A percentile compares a stretch with the other conserved stretches of the same genome.
Conservation (phyloP, 345 rosid species). For the Sonneratia caseolaris region DNA sequence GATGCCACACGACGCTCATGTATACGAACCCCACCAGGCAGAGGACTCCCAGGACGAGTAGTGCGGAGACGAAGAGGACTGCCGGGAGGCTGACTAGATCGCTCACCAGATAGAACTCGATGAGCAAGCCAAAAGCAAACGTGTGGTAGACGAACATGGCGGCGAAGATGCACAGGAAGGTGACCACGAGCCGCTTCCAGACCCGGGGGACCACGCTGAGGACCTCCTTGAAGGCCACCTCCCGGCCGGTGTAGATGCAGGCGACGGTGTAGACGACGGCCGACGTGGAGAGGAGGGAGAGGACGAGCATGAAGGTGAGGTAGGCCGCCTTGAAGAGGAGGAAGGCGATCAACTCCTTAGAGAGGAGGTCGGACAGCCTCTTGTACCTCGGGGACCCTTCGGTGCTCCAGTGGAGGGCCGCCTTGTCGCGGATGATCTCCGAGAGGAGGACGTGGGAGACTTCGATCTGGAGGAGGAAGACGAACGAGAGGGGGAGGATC, state of each 20-base stretch:
- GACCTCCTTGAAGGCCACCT: conserved; percentile 25
- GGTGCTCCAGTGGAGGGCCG: neutral
- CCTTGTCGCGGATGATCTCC: conserved; percentile 11
- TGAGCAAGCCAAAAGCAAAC: neutral
- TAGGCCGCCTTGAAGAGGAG: conserved; percentile 28
- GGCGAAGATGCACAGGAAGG: conserved; percentile 26
- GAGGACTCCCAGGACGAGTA: neutral
- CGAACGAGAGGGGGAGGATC: conserved; percentile 42
- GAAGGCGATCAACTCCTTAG: conserved; percentile 16
- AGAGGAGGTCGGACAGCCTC: conserved; percentile 18
- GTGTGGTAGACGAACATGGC: conserved; percentile 19
- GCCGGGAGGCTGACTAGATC: too few relatives aligned
- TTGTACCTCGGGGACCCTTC: conserved; percentile 3
- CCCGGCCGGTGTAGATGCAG: conserved; percentile 30
- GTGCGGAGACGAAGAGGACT: fast-evolving
- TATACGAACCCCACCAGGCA: conserved; percentile 25
- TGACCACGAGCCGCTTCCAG: conserved; percentile 44
- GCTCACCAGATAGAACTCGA: neutral
- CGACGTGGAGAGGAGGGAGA: conserved; percentile 42
- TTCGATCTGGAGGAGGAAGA: conserved; percentile 32
- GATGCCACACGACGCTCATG: conserved; percentile 31
- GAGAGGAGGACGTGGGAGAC: conserved; percentile 17
- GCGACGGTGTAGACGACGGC: conserved; percentile 54
- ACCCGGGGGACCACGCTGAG: conserved; percentile 45
- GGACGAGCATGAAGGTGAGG: conserved; percentile 20